Evolutionary conservation across 2,329 filamentous ascomycete genomes (phyloP), one percentile per base, ranked within the genome.

Genomic region (Aspergillus oerlinghausenensis): DNA sequence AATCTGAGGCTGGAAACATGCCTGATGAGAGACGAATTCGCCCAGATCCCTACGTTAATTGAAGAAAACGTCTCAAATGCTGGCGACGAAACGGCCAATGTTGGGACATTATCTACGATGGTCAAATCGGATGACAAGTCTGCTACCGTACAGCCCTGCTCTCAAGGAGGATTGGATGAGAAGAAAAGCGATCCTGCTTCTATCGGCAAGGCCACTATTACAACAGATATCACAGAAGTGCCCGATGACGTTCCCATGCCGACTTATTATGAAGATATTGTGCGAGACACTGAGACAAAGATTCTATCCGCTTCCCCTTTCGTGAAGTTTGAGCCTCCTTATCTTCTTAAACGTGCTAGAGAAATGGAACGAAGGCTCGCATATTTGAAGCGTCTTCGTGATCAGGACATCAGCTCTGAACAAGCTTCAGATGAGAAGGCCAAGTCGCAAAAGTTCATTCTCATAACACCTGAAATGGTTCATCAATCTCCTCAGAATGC

Each of bases 401-500:
- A 97, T 65, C 89, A 95, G 69, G 73, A 77, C 55, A 62, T 72
- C 21, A 67, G 70, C 5, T 64, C 69, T 25, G 69, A 72, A 42
- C 67, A 80, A 19, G 77, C 74, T 4, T 80, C 83, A 25, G 78
- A 82, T 10, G 88, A 90, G 60, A 87, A 88, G 61, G 68, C 77
- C 5, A 85, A 83, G 49, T 81, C 83, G 1, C 86, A 89, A 55
- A 87, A 86, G 35, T 99, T 99, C 64, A 88, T 95, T 64, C 82
- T 99, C 9, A 95, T 99, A 60, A 90, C 89, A 59, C 93, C 94
- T 1, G 90, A 96, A 65, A 97, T 97, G 92, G 89, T 99, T 0
- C 90, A 96, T 65, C 84, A 88, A 56, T 86, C 91, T 49, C 86
- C 90, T 0, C 87, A 90, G 53, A 87, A 88, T 64, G 89, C 90